Evolutionary conservation across 306 rosid genomes (phyloP).

Genomic region (Cucumis sativus): DNA sequence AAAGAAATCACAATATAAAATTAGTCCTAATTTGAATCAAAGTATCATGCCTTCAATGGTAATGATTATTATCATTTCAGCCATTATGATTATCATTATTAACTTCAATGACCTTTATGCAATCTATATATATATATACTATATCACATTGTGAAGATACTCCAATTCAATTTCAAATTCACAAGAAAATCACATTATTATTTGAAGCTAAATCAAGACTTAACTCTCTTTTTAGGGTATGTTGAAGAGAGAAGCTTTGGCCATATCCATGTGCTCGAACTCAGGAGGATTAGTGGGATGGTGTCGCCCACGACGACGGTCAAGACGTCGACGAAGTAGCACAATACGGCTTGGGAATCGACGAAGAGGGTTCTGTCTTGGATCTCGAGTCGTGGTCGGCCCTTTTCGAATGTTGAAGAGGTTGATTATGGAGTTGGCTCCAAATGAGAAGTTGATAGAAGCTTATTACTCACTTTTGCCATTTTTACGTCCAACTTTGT

Average conservation of each 20-base stretch:
- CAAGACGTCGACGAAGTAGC: constrained; percentile 45
- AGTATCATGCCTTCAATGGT: constrained; percentile 41
- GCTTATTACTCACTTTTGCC: constrained; percentile 68
- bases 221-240: constrained; percentile 6
- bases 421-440: constrained; percentile 51
- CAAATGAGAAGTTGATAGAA: constrained; percentile 46
- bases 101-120: constrained; percentile 21
- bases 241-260: constrained; percentile 42
- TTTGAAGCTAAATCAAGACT: background rate
- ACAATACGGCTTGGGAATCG: constrained; percentile 57
- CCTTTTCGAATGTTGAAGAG: constrained; percentile 68
- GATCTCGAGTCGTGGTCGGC: constrained; percentile 38
- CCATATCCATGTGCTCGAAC: constrained; percentile 44
- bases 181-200: background rate
- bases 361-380: constrained; percentile 59
- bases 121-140: constrained; percentile 17
- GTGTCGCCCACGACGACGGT: constrained; percentile 44
- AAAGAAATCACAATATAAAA: constrained; percentile 16
- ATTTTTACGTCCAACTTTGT: constrained; percentile 59
- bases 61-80: constrained; percentile 51
- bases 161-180: background rate
- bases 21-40: constrained; percentile 21
- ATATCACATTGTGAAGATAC: background rate
- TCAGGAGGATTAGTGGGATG: constrained; percentile 36
- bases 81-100: constrained; percentile 59